Conservation (phyloP, 2,329 filamentous ascomycete species). For the Nectriaceae sp. region DNA sequence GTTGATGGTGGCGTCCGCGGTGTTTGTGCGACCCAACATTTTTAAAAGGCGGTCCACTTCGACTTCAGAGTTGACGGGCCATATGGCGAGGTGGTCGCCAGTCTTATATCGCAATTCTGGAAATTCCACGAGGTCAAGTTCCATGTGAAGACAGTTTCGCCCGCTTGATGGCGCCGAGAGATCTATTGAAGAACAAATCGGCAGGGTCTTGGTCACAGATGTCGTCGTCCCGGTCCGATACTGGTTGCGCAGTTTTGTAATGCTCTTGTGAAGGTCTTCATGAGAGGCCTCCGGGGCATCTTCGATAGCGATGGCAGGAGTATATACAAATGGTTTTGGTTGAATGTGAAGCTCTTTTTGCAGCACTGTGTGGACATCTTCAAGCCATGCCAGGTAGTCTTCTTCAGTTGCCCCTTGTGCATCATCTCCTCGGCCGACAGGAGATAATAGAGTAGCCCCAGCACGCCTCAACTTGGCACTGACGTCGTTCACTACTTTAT, state of each 20-base stretch:
- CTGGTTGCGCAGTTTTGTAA: conserved; percentile 20
- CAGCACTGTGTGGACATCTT: conserved; percentile 26
- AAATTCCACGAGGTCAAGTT: conserved; percentile 35
- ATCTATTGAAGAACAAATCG: conserved; percentile 17
- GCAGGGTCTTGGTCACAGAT: conserved; percentile 17
- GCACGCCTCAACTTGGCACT: conserved; percentile 20
- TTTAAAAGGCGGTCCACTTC: conserved; percentile 35
- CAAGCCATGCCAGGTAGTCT: conserved; percentile 39
- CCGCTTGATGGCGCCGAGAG: conserved; percentile 18
- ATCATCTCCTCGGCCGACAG: conserved; percentile 35
- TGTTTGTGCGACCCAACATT: conserved; percentile 24
- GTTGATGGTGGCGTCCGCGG: conserved; percentile 24
- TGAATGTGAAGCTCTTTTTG: conserved; percentile 17
- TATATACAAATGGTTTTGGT: conserved; percentile 22
- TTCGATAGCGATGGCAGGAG: conserved; percentile 18
- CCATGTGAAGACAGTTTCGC: conserved; percentile 37
- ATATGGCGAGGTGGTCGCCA: conserved; percentile 44
- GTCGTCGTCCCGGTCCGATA: too few relatives aligned
- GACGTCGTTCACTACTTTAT: conserved; percentile 36
- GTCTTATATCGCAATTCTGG: conserved; percentile 38
- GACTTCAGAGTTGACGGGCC: conserved; percentile 38
- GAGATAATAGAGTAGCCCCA: conserved; percentile 30
- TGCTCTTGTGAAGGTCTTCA: conserved; percentile 23
- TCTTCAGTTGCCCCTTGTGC: conserved; percentile 35
- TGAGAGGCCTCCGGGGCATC: conserved; percentile 23